Evolutionary conservation across 202 grass and related monocot species (phyloP).

Genomic region (Digitaria exilis): DNA sequence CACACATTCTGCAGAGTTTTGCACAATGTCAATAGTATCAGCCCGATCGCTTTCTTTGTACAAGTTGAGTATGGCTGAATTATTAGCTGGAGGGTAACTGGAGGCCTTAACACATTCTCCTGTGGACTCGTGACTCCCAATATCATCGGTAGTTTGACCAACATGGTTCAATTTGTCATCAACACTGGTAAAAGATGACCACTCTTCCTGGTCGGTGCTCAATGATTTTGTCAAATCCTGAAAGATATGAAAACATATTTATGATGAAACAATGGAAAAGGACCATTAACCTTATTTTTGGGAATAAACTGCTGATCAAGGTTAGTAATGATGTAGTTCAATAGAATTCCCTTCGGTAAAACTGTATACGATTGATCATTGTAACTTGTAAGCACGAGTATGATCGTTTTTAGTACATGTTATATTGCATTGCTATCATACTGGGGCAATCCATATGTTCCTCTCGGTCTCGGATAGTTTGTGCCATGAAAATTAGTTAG

Average conservation of each 20-base stretch:
- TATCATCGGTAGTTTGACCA: slow-evolving; percentile 21
- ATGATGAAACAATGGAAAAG: slow-evolving; percentile 6
- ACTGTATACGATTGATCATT: neutral
- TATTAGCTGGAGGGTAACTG: slow-evolving; percentile 21
- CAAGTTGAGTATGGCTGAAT: slow-evolving; percentile 40
- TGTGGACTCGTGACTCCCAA: slow-evolving; percentile 3
- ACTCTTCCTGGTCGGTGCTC: slow-evolving; percentile 32
- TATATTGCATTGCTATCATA: no score
- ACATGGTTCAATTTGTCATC: slow-evolving; percentile 32
- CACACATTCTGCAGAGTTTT: slow-evolving; percentile 30
- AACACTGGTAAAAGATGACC: slow-evolving; percentile 36
- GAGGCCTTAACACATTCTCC: slow-evolving; percentile 7
- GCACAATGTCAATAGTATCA: neutral
- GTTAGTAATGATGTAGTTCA: neutral
- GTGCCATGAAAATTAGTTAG: neutral
- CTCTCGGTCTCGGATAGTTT: neutral
- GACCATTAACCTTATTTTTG: no score
- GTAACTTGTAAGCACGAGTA: neutral
- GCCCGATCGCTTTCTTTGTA: slow-evolving; percentile 22
- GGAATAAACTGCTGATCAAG: neutral
- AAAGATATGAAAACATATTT: neutral
- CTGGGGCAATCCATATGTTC: no score
- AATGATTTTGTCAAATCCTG: slow-evolving; percentile 38
- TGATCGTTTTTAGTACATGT: neutral
- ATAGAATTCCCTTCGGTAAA: neutral